Evolutionary conservation across 106 monocot genomes (phyloP).

Genomic region (Allium fistulosum): DNA sequence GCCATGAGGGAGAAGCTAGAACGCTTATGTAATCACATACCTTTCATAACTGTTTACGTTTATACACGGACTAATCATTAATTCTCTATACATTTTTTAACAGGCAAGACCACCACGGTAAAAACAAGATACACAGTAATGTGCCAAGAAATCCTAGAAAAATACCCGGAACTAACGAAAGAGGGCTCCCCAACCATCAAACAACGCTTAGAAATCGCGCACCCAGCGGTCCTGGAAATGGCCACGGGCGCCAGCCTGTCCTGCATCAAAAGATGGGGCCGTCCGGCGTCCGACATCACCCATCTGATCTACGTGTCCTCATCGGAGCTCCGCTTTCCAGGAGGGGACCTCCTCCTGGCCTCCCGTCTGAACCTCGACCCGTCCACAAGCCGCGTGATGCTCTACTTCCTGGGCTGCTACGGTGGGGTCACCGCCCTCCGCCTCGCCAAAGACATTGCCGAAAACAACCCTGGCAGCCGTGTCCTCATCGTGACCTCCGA

Average conservation of each 20-base stretch:
- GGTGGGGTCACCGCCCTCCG: constrained; percentile 79
- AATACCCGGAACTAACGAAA: constrained; percentile 64
- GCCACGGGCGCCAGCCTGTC: constrained; percentile 26
- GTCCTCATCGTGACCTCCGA: constrained; percentile 69
- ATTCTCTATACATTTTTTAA: not conserved
- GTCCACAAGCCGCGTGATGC: constrained; percentile 36
- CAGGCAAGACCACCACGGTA: constrained; percentile 87
- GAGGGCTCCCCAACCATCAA: constrained; percentile 59
- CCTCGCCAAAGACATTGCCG: constrained; percentile 79
- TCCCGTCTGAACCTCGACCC: constrained; percentile 34
- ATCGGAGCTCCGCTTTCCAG: constrained; percentile 64
- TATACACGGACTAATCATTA: not conserved
- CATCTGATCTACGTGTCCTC: constrained; percentile 87
- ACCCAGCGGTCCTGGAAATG: constrained; percentile 56
- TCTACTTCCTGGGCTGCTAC: constrained; percentile 78
- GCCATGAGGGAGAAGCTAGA: constrained; percentile 55
- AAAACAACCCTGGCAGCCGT: constrained; percentile 86
- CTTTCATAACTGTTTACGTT: not conserved
- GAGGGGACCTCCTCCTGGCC: constrained; percentile 75
- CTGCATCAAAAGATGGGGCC: constrained; percentile 49
- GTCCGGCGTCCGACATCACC: constrained; percentile 55
- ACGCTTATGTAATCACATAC: constrained; percentile 39
- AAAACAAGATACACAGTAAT: constrained; percentile 70
- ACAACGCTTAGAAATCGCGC: constrained; percentile 59
- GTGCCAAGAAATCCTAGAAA: constrained; percentile 52